These are phyloP conservation scores for Microsporum audouinii DNA, from an alignment of 2,329 filamentous ascomycete genomes.

Conservation along the genomic window DNA sequence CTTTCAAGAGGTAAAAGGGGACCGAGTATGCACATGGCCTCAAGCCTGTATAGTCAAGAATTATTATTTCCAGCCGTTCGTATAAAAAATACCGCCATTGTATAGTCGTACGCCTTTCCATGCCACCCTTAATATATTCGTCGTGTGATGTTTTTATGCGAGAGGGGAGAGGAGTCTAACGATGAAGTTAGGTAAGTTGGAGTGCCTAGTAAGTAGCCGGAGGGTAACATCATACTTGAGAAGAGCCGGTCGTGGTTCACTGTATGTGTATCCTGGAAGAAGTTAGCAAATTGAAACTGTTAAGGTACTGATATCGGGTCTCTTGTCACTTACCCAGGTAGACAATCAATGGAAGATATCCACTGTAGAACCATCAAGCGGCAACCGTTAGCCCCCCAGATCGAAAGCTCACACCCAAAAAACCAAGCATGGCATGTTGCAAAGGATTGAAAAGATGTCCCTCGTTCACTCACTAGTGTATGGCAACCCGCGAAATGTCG, in stretches of 20 bases:
- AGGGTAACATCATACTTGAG: slow-evolving; percentile 46
- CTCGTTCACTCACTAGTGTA: slow-evolving; percentile 68
- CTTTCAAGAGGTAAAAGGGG: background rate
- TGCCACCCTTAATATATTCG: background rate
- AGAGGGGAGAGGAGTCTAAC: slow-evolving; percentile 34
- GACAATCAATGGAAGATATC: slow-evolving; percentile 90
- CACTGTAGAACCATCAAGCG: slow-evolving; percentile 42
- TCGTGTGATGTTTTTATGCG: slow-evolving; percentile 22
- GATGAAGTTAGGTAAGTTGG: background rate
- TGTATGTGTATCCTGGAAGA: slow-evolving; percentile 72
- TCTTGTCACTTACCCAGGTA: slow-evolving; percentile 62
- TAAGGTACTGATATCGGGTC: background rate
- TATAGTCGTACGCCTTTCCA: background rate
- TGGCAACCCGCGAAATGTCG: slow-evolving; percentile 80
- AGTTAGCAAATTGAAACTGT: slow-evolving; percentile 10
- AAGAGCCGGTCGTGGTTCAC: slow-evolving; percentile 74
- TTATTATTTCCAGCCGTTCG: background rate
- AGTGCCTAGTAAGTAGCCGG: slow-evolving; percentile 7
- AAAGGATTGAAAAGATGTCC: background rate
- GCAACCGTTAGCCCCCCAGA: slow-evolving; percentile 14
- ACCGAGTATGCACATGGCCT: background rate
- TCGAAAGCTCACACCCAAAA: slow-evolving; percentile 26
- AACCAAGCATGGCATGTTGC: background rate
- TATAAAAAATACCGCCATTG: background rate
- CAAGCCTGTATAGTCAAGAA: background rate